Evolutionary conservation across 2,329 filamentous ascomycete species (phyloP).

Genomic region (Exophiala oligosperma): DNA sequence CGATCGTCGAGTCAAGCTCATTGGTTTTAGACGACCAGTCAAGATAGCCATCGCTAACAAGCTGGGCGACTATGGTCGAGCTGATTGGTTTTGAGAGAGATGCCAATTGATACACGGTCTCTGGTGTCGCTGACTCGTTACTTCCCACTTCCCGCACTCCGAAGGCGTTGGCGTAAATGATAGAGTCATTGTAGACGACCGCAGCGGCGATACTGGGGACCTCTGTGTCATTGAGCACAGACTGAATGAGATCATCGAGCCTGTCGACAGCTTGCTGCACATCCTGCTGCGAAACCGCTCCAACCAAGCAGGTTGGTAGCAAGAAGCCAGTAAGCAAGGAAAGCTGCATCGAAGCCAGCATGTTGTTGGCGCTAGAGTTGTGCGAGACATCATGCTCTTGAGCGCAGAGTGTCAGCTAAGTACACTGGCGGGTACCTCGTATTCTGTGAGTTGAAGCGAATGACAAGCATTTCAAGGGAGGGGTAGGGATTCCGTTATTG

Average conservation of each 20-base stretch:
- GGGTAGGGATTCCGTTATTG: too few relatives aligned
- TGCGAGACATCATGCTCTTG: too few relatives aligned
- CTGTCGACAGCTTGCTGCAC: neutral
- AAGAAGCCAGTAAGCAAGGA: neutral
- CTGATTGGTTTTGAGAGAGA: slow-evolving; percentile 5
- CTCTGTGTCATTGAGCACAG: neutral
- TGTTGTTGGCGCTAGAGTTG: neutral
- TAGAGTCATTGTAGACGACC: slow-evolving; percentile 8
- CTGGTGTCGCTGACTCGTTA: slow-evolving; percentile 1
- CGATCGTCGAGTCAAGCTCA: neutral
- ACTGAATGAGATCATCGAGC: slow-evolving; percentile 1
- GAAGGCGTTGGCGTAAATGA: neutral
- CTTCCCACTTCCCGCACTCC: slow-evolving; percentile 1
- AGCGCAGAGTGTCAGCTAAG: too few relatives aligned
- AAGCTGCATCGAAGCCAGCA: neutral
- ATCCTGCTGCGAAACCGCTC: neutral
- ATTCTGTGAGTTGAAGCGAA: too few relatives aligned
- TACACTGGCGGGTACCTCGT: too few relatives aligned
- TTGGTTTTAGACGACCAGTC: neutral
- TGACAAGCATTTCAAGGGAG: too few relatives aligned
- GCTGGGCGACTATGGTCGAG: slow-evolving; percentile 2
- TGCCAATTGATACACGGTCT: slow-evolving; percentile 8
- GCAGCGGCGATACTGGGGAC: slow-evolving; percentile 5
- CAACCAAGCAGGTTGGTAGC: neutral
- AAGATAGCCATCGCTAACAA: slow-evolving; percentile 1